Percentiles rank a stretch among this genome's conserved stretches.
phyloP scores from a whole-genome alignment of 106 monocot species.

The Allium cepa region DNA sequence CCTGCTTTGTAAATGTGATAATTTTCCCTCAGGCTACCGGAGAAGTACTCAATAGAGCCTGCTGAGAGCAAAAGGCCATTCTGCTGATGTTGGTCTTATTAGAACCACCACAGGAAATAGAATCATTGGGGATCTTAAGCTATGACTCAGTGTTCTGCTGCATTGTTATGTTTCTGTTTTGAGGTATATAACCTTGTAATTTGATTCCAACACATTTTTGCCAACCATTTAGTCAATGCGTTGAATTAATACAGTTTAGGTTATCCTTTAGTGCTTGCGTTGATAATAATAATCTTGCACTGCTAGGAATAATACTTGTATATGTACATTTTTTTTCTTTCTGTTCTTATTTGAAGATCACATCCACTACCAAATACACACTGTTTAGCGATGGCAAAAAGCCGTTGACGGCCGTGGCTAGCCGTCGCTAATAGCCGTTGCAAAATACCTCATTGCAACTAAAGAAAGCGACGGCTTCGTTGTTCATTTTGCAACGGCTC shows the following conservation, averaged over 20 bases:
- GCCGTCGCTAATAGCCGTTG: no score
- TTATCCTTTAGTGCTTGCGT: neutral
- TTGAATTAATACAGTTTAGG: neutral
- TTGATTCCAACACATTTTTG: neutral
- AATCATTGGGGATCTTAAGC: conserved; percentile 95
- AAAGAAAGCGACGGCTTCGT: no score
- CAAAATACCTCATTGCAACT: no score
- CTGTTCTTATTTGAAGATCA: no score
- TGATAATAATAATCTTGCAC: no score
- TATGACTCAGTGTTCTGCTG: conserved; percentile 1
- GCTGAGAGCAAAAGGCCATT: conserved; percentile 87
- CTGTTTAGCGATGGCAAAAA: no score
- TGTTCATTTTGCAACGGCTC: no score
- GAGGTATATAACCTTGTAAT: neutral
- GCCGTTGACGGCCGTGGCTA: no score
- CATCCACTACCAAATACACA: no score
- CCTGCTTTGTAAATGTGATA: no score
- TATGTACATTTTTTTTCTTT: no score
- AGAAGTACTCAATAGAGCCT: conserved; percentile 86
- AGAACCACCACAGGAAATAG: conserved; percentile 89
- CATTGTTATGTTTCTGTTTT: neutral
- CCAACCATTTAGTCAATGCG: neutral
- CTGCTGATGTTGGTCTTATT: conserved; percentile 87
- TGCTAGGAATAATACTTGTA: no score
- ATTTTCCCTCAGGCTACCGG: conserved; percentile 53